A percentile compares a stretch with the other conserved stretches of the same genome.
Conservation (phyloP, 108 stramenopile genomes). For the Schizochytrium sp. region DNA sequence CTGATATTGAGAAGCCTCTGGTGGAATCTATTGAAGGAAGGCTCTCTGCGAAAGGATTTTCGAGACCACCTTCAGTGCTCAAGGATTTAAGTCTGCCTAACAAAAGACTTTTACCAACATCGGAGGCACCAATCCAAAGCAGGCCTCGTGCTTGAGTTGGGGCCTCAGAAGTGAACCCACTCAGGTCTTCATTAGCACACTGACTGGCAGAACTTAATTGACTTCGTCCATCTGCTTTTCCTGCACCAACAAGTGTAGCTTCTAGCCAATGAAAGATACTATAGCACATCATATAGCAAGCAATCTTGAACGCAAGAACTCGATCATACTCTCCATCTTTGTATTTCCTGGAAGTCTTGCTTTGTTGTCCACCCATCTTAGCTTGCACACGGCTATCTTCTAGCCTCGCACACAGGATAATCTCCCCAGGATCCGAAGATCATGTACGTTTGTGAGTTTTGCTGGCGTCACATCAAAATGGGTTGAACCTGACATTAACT, state of each 20-base stretch:
- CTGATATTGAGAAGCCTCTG: neutral
- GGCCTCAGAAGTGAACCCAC: neutral
- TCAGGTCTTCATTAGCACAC: neutral
- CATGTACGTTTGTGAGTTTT: too few species aligned
- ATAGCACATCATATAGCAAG: constrained; percentile 16
- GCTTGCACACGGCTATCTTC: too few species aligned
- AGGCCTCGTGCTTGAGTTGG: neutral
- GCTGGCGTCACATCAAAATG: too few species aligned
- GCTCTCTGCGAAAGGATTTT: neutral
- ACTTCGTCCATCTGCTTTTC: too few species aligned
- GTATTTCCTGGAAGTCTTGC: neutral
- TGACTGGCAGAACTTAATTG: too few species aligned
- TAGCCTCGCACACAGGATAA: too few species aligned
- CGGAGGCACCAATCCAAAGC: neutral
- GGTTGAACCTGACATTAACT: too few species aligned
- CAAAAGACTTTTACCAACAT: neutral
- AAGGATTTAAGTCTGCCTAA: neutral
- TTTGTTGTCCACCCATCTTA: too few species aligned
- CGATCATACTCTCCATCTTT: constrained; percentile 1
- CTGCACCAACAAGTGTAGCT: too few species aligned
- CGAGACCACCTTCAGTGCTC: neutral
- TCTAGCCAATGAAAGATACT: neutral
- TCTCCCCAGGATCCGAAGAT: too few species aligned
- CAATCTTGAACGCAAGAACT: neutral
- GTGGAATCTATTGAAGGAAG: neutral